Percentiles rank a stretch among this genome's conserved stretches.
Evolutionary conservation across 1,284 basidiomycete genomes (phyloP).

Genomic region (Ceratobasidium sp.): DNA sequence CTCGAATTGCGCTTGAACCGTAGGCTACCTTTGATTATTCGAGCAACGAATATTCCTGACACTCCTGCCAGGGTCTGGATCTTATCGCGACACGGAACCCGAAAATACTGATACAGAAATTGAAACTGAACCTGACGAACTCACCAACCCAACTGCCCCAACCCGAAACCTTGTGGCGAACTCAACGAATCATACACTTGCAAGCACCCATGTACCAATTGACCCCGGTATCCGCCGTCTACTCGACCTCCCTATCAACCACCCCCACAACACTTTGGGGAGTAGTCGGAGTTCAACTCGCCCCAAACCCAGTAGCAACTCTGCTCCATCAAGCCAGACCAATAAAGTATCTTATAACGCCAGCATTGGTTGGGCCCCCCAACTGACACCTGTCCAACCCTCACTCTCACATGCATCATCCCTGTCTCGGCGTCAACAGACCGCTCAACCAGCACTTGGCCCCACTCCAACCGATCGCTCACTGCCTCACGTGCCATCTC

Average conservation of each 20-base stretch:
- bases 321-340: neutral
- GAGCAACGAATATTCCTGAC: neutral
- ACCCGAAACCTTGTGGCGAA: neutral
- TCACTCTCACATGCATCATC: no score
- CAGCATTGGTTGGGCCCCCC: neutral
- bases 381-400: no score
- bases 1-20: neutral
- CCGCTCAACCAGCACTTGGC: no score
- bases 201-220: neutral
- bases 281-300: neutral
- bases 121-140: neutral
- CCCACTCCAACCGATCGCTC: no score
- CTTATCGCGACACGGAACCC: neutral
- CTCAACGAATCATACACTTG: no score
- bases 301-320: no score
- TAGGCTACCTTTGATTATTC: no score
- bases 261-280: neutral
- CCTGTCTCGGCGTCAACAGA: no score
- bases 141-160: neutral
- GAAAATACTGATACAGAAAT: neutral
- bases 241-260: neutral
- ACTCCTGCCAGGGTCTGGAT: neutral
- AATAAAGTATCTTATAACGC: no score
- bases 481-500: no score
- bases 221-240: neutral